Evolutionary conservation across 345 rosid species (phyloP), one percentile per base, ranked within the genome.

Genomic region (Litchi chinensis): DNA sequence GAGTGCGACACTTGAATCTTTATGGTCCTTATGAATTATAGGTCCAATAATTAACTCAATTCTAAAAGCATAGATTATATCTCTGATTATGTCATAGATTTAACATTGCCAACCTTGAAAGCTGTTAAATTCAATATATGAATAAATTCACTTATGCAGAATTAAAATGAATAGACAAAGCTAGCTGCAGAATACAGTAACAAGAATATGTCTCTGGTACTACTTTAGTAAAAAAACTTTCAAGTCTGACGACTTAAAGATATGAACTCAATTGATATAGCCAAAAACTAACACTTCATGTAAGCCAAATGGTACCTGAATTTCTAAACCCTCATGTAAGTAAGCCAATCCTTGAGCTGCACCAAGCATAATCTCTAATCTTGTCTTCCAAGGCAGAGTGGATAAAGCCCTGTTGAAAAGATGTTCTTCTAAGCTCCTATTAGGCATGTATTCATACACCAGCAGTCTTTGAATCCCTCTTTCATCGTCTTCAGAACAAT

Each of bases 311-410:
- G 65, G 62, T 88, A 92, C 97, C 94, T 89, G 86, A 75, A 87
- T 86, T 86, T 91, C 94, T 82, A 91, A 77, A 70, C 89, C 93
- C 15, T 76, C 81, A 3, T 96, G 99, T 74, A 96, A 85, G 87
- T 96, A 94, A 65, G 93, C 91, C 73, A 96, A 74, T 26, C 98
- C 99, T 80, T 89, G 87, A 28, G 98, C 99, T 10, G 94, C 98
- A 76, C 94, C 97, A 43, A 90, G 94, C 82, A 96, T 90, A 75
- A 96, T 90, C 82, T 96, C 88, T 56, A 96, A 86, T 80, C 98
- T 90, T 79, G 73, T 86, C 76, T 77, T 86, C 99, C 99, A 96
- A 39, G 95, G 88, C 74, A 94, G 63, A 15, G 83, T 37, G 11
- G 85, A 74, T 54, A 71, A 46, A 56, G 69, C 65, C 70, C 70